Percentiles rank a stretch among this genome's conserved stretches.
phyloP scores from a whole-genome alignment of 2,329 filamentous ascomycete species.

The Xylaria sp. region DNA sequence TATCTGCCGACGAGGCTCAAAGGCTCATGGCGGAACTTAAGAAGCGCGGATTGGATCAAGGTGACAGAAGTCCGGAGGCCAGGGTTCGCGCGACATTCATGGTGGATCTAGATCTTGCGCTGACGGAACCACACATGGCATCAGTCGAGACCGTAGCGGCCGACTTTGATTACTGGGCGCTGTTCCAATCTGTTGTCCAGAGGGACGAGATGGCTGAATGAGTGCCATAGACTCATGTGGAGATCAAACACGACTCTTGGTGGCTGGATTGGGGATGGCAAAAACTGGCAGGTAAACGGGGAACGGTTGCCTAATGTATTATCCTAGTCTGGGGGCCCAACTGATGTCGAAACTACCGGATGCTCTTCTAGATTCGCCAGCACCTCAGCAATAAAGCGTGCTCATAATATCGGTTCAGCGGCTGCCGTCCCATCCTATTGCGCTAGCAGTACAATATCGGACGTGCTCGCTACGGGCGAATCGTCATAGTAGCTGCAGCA shows the following conservation, averaged over 20 bases:
- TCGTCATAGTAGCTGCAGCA: not conserved
- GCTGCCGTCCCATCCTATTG: not conserved
- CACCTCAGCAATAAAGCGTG: not conserved
- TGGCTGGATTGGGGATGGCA: not conserved
- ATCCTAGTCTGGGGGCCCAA: not conserved
- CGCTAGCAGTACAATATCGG: not conserved
- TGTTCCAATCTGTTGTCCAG: not conserved
- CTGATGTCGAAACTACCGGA: not conserved
- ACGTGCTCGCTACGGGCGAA: not conserved
- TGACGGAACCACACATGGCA: not conserved
- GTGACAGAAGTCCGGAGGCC: not conserved
- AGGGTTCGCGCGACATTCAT: constrained; percentile 2
- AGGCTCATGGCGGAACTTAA: not conserved
- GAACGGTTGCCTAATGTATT: not conserved
- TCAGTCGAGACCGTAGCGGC: not conserved
- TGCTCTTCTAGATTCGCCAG: not conserved
- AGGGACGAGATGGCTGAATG: not conserved
- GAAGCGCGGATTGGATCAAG: not conserved
- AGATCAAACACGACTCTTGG: not conserved
- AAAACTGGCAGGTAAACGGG: not conserved
- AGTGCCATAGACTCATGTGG: not conserved
- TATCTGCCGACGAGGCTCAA: not conserved
- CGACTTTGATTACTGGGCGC: not conserved
- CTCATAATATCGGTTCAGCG: not conserved
- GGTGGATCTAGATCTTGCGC: not conserved